A percentile compares a stretch with the other conserved stretches of the same genome.
Evolutionary conservation across 192 early-diverging fungal genomes (phyloP).

Genomic region (Backusella tarrabulga): DNA sequence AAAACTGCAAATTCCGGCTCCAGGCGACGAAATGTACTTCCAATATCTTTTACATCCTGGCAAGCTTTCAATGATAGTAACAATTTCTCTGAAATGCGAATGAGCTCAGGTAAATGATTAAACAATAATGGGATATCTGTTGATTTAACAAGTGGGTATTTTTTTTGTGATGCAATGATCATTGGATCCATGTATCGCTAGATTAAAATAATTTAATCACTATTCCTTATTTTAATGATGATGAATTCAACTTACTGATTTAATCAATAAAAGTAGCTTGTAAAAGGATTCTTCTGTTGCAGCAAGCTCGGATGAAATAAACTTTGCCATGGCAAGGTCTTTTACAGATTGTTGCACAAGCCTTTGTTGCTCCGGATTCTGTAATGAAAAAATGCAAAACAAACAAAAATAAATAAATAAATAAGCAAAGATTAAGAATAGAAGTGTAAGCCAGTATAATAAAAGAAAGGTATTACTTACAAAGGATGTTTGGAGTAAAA

Average conservation of each 20-base stretch:
- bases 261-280: constrained; percentile 8
- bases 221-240: background rate
- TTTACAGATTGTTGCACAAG: constrained; percentile 17
- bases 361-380: background rate
- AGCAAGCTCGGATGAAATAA: constrained; percentile 21
- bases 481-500: background rate
- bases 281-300: constrained; percentile 22
- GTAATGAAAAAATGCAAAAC: background rate
- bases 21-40: constrained; percentile 21
- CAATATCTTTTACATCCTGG: constrained; percentile 17
- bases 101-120: constrained; percentile 31
- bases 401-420: background rate
- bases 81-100: constrained; percentile 26
- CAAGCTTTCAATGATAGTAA: background rate
- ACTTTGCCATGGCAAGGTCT: constrained; percentile 4
- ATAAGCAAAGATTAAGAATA: background rate
- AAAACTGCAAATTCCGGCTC: constrained; percentile 25
- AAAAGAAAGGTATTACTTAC: background rate
- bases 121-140: constrained; percentile 35
- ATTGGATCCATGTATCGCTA: constrained; percentile 41
- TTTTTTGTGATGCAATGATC: constrained; percentile 27
- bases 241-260: constrained; percentile 15
- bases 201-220: background rate
- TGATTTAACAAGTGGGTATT: constrained; percentile 30
- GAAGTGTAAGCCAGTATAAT: background rate